Conservation (phyloP, 257 asterid species). For the Nicotiana attenuata region DNA sequence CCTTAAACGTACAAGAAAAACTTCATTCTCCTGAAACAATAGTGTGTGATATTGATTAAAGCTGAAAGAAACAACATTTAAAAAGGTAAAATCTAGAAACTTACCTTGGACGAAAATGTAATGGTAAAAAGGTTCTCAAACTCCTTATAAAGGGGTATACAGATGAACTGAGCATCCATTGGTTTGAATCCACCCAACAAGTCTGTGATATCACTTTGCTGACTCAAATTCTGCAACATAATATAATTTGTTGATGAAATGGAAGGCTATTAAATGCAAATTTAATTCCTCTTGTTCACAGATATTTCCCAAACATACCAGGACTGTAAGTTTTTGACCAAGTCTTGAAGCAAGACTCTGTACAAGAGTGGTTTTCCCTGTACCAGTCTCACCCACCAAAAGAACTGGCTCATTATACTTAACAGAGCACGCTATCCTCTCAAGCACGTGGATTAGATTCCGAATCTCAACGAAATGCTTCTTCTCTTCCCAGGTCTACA, state of each 20-base stretch:
- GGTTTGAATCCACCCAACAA: conserved; percentile 92
- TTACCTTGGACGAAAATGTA: conserved; percentile 70
- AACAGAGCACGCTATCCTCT: conserved; percentile 84
- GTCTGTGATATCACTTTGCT: conserved; percentile 93
- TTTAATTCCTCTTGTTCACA: conserved; percentile 3
- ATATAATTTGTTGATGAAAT: conserved; percentile 14
- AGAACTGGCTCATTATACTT: conserved; percentile 85
- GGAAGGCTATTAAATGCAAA: not conserved
- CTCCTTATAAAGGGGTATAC: conserved; percentile 76
- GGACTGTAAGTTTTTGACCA: conserved; percentile 80
- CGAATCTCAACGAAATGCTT: conserved; percentile 79
- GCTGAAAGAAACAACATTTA: not conserved
- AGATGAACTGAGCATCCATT: conserved; percentile 64
- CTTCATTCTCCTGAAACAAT: conserved; percentile 50
- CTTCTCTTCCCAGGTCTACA: conserved; percentile 41
- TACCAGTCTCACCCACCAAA: conserved; percentile 97
- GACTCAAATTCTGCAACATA: conserved; percentile 80
- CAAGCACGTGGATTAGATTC: conserved; percentile 71
- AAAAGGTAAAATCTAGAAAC: not conserved
- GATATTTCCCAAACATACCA: conserved; percentile 49
- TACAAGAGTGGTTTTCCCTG: conserved; percentile 97
- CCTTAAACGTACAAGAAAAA: conserved; percentile 36
- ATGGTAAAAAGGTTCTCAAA: conserved; percentile 51
- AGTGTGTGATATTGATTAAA: not conserved
- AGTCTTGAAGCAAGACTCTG: conserved; percentile 71